Percentiles rank a stretch among this genome's conserved stretches.
Evolutionary conservation across 1,139 yeast species (phyloP).

Genomic region (Geotrichum macrosporum): DNA sequence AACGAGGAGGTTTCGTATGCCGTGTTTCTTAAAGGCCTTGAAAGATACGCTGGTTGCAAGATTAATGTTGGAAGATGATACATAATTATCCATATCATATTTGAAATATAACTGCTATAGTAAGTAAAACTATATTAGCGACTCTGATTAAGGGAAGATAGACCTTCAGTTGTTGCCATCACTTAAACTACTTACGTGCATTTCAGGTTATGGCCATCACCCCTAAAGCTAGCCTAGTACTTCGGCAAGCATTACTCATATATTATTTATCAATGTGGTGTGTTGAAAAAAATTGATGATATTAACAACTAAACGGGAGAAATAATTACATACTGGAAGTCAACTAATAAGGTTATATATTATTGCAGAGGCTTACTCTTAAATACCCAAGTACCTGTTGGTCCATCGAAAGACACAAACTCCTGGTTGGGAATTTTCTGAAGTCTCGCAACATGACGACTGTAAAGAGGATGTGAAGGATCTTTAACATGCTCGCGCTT

Average conservation of each 20-base stretch:
- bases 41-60: conserved; percentile 72
- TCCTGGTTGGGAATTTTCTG: conserved; percentile 55
- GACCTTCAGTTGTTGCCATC: too few species aligned
- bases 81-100: too few species aligned
- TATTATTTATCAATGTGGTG: too few species aligned
- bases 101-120: too few species aligned
- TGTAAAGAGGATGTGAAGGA: conserved; percentile 67
- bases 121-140: too few species aligned
- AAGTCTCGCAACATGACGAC: conserved; percentile 63
- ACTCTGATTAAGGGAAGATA: too few species aligned
- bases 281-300: too few species aligned
- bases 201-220: too few species aligned
- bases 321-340: background rate
- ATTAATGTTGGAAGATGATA: conserved; percentile 79
- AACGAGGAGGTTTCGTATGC: conserved; percentile 81
- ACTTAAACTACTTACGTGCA: too few species aligned
- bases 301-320: background rate
- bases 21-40: conserved; percentile 79
- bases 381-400: conserved; percentile 80
- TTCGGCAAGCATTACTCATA: too few species aligned
- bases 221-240: too few species aligned
- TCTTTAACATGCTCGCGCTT: conserved; percentile 73
- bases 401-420: conserved; percentile 73
- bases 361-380: conserved; percentile 45
- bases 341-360: background rate